phyloP scores from a whole-genome alignment of 208 protist genomes.

The Leishmania braziliensis region DNA sequence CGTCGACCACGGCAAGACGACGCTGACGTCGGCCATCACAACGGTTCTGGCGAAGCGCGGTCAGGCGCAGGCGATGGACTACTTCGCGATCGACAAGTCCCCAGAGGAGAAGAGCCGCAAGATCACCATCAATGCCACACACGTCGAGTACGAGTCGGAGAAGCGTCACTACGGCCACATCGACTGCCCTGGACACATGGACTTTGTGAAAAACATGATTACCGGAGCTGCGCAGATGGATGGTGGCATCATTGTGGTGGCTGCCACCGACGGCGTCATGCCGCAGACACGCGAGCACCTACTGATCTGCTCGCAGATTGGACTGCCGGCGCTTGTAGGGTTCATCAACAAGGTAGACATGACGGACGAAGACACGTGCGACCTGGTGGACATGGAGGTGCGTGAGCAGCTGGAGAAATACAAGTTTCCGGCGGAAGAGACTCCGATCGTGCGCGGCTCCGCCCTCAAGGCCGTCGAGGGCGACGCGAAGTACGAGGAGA shows the following conservation, averaged over 20 bases:
- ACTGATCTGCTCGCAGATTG: slow-evolving; percentile 98
- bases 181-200: slow-evolving; percentile 99
- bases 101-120: slow-evolving; percentile 99
- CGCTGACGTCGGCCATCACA: slow-evolving; percentile 98
- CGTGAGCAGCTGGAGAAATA: slow-evolving; percentile 95
- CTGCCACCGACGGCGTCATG: slow-evolving; percentile 96
- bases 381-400: slow-evolving; percentile 98
- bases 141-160: slow-evolving; percentile 98
- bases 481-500: slow-evolving; percentile 90
- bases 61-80: slow-evolving; percentile 87
- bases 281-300: slow-evolving; percentile 99
- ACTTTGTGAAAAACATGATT: slow-evolving; percentile 99
- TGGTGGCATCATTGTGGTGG: slow-evolving; percentile 92
- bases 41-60: slow-evolving; percentile 92
- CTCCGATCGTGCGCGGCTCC: slow-evolving; percentile 92
- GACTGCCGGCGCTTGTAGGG: slow-evolving; percentile 96
- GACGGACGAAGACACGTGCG: slow-evolving; percentile 94
- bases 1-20: slow-evolving; percentile 99
- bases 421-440: slow-evolving; percentile 94
- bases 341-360: slow-evolving; percentile 99
- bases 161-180: slow-evolving; percentile 99
- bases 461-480: slow-evolving; percentile 97
- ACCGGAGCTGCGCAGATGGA: slow-evolving; percentile 98
- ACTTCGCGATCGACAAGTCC: slow-evolving; percentile 99
- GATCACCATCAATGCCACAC: slow-evolving; percentile 99